Percentiles rank a stretch among this genome's conserved stretches.
Evolutionary conservation across 2,329 filamentous ascomycete genomes (phyloP).

Genomic region (Diaporthe sp.): DNA sequence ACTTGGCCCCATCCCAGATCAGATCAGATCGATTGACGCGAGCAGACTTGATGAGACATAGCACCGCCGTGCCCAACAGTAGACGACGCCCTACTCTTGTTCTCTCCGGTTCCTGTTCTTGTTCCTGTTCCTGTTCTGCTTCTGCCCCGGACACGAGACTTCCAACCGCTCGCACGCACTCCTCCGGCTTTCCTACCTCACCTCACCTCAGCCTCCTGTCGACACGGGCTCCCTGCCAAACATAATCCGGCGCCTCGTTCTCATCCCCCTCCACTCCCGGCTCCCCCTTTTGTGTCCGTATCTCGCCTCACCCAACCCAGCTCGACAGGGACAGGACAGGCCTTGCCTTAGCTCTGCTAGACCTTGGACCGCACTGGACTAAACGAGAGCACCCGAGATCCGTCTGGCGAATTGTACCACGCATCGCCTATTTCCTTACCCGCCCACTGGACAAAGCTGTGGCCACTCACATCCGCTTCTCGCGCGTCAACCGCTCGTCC

Average conservation of each 20-base stretch:
- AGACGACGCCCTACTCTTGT: background rate
- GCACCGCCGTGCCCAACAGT: background rate
- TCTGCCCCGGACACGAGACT: background rate
- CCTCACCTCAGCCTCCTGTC: background rate
- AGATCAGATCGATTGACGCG: slow-evolving; percentile 7
- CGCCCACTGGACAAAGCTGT: slow-evolving; percentile 50
- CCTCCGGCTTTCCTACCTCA: background rate
- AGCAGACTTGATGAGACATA: slow-evolving; percentile 8
- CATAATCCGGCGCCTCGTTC: background rate
- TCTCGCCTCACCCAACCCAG: slow-evolving; percentile 17
- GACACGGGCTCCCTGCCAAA: background rate
- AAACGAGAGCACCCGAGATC: slow-evolving; percentile 40
- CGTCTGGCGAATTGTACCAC: slow-evolving; percentile 53
- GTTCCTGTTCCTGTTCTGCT: background rate
- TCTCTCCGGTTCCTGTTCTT: background rate
- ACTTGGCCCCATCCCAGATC: slow-evolving; percentile 17
- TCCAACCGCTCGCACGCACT: background rate
- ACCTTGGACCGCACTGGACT: slow-evolving; percentile 1
- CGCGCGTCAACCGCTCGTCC: slow-evolving; percentile 45
- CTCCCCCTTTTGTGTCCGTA: background rate
- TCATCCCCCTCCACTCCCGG: background rate
- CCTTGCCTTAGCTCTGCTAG: background rate
- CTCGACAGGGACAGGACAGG: slow-evolving; percentile 5
- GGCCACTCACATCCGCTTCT: slow-evolving; percentile 54
- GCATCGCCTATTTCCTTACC: slow-evolving; percentile 50